phyloP scores from a whole-genome alignment of 768 basidiomycete species.

The Panaeolus cyanescens region DNA sequence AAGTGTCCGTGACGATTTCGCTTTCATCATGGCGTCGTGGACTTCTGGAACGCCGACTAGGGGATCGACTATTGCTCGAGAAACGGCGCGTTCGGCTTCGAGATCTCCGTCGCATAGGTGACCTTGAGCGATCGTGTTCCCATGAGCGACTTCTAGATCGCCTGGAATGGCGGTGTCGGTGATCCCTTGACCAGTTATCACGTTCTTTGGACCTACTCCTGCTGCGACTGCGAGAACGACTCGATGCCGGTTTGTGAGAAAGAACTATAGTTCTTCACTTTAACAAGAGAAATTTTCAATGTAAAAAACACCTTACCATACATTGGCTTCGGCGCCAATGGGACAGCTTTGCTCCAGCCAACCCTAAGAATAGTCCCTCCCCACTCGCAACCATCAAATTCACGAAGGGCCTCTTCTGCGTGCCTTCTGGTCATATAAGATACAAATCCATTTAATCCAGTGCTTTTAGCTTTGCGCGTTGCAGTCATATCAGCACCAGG shows the following conservation, averaged over 20 bases:
- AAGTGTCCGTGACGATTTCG: slow-evolving; percentile 76
- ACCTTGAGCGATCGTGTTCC: slow-evolving; percentile 44
- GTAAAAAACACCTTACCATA: slow-evolving; percentile 57
- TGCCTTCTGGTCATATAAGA: slow-evolving; percentile 94
- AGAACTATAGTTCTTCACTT: slow-evolving; percentile 14
- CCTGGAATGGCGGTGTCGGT: slow-evolving; percentile 36
- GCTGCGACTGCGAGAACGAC: slow-evolving; percentile 36
- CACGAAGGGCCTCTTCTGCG: slow-evolving; percentile 85
- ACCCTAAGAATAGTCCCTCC: slow-evolving; percentile 85
- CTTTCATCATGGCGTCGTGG: slow-evolving; percentile 57
- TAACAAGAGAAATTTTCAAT: not conserved
- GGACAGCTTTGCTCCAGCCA: slow-evolving; percentile 97
- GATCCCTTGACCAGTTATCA: not conserved
- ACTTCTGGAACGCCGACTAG: slow-evolving; percentile 52
- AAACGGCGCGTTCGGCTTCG: slow-evolving; percentile 34
- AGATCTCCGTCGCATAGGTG: slow-evolving; percentile 36
- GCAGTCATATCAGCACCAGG: slow-evolving; percentile 79
- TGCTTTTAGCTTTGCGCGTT: slow-evolving; percentile 66
- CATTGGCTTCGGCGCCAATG: slow-evolving; percentile 74
- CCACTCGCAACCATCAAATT: slow-evolving; percentile 95
- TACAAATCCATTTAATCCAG: slow-evolving; percentile 93
- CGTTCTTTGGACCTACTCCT: slow-evolving; percentile 42
- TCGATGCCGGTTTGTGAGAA: slow-evolving; percentile 16
- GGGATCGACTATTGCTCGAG: slow-evolving; percentile 45
- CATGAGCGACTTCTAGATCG: slow-evolving; percentile 55